Percentiles rank a stretch among this genome's conserved stretches.
These are phyloP conservation scores for Populus davidiana DNA, from an alignment of 345 rosid species.

Conservation along the genomic window DNA sequence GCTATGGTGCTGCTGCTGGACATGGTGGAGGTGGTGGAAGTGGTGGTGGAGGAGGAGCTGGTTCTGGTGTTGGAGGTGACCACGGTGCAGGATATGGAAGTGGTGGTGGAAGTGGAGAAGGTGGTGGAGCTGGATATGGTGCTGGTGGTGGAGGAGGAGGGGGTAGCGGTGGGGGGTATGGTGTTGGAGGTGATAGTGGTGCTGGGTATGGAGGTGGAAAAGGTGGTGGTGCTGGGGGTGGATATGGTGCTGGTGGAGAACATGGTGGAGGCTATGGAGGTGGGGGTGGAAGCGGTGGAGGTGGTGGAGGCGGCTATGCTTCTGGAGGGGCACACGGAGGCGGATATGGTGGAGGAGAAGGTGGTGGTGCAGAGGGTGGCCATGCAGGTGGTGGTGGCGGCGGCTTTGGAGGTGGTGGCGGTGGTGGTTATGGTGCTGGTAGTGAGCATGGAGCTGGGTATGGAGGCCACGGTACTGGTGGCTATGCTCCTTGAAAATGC, in stretches of 20 bases:
- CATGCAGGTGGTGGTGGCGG: slow-evolving; percentile 29
- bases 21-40: slow-evolving; percentile 30
- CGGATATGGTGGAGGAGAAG: slow-evolving; percentile 22
- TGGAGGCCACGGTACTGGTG: slow-evolving; percentile 22
- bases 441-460: slow-evolving; percentile 5
- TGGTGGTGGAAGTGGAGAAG: slow-evolving; percentile 27
- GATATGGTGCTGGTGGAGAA: slow-evolving; percentile 20
- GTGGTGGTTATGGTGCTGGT: slow-evolving; percentile 27
- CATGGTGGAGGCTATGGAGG: slow-evolving; percentile 41
- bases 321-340: slow-evolving; percentile 24
- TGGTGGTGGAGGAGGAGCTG: slow-evolving; percentile 29
- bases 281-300: slow-evolving; percentile 35
- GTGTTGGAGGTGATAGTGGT: slow-evolving; percentile 25
- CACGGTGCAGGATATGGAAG: neutral
- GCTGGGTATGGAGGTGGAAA: slow-evolving; percentile 16
- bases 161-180: slow-evolving; percentile 15
- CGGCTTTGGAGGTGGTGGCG: slow-evolving; percentile 38
- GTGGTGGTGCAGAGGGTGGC: slow-evolving; percentile 18
- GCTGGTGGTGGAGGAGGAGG: neutral
- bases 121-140: slow-evolving; percentile 22
- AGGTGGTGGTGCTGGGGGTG: slow-evolving; percentile 31
- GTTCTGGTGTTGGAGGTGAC: slow-evolving; percentile 24
- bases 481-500: slow-evolving; percentile 35
- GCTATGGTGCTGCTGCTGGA: slow-evolving; percentile 27
- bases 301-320: slow-evolving; percentile 23